These are phyloP conservation scores for Metschnikowia reukaufii DNA, from an alignment of 805 yeast genomes.

Conservation along the genomic window DNA sequence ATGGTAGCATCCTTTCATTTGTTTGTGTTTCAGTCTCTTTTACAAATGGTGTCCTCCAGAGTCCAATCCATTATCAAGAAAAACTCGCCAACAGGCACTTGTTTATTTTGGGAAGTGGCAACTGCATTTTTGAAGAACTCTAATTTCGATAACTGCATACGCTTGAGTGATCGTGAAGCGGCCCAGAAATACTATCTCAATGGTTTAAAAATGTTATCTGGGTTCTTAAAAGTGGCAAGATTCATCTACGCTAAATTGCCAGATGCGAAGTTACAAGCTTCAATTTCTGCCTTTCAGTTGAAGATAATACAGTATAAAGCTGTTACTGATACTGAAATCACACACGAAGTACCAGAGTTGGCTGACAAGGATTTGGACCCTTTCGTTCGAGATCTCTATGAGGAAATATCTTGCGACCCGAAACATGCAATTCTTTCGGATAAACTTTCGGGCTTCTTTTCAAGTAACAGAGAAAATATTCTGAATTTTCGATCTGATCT, in stretches of 20 bases:
- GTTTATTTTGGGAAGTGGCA: conserved; percentile 13
- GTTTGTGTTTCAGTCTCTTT: conserved; percentile 19
- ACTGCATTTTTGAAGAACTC: conserved; percentile 8
- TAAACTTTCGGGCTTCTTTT: neutral
- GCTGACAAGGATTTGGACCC: conserved; percentile 1
- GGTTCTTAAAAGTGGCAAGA: conserved; percentile 16
- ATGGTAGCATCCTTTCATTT: conserved; percentile 16
- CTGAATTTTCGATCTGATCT: too few species aligned
- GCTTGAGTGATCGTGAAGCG: conserved; percentile 1
- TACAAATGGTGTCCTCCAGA: conserved; percentile 15
- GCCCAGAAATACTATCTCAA: conserved; percentile 15
- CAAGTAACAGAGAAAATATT: too few species aligned
- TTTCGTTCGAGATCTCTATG: conserved; percentile 3
- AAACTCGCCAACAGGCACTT: neutral
- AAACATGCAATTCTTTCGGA: neutral
- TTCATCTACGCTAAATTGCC: conserved; percentile 7
- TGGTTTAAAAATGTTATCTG: conserved; percentile 16
- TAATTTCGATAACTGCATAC: conserved; percentile 9
- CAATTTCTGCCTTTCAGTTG: conserved; percentile 7
- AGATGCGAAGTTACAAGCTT: neutral
- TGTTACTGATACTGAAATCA: neutral
- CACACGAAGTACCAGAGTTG: neutral
- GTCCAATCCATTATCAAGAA: conserved; percentile 8
- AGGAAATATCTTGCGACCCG: neutral
- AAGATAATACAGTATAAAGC: conserved; percentile 5